These are phyloP conservation scores for Funneliformis caledonium DNA, from an alignment of 371 early-diverging fungal species.

Conservation along the genomic window DNA sequence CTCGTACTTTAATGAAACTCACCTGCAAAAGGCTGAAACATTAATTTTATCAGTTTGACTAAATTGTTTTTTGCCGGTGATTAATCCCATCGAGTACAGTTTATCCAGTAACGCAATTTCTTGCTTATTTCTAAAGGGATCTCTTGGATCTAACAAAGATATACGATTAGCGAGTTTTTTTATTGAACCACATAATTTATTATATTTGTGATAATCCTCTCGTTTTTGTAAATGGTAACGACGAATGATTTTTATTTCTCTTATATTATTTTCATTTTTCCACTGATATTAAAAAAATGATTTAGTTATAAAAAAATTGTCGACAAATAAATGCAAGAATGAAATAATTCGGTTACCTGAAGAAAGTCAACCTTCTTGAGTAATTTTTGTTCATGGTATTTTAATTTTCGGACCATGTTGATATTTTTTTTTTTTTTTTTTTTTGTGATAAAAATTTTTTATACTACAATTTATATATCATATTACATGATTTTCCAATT, in stretches of 20 bases:
- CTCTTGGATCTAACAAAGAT: conserved; percentile 87
- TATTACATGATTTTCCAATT: too few relatives aligned
- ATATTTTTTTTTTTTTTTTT: background rate
- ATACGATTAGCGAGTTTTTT: conserved; percentile 88
- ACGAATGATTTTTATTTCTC: conserved; percentile 92
- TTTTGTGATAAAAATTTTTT: background rate
- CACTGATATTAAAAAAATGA: conserved; percentile 53
- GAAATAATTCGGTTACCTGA: conserved; percentile 49
- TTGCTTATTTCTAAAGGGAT: conserved; percentile 81
- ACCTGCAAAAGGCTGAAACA: conserved; percentile 90
- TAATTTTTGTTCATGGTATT: conserved; percentile 98
- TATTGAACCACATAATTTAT: conserved; percentile 87
- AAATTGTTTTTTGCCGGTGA: conserved; percentile 84
- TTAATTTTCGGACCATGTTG: conserved; percentile 78
- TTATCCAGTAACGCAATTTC: conserved; percentile 88
- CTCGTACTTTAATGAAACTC: conserved; percentile 27
- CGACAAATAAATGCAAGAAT: background rate
- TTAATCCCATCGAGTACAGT: conserved; percentile 91
- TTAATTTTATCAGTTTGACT: conserved; percentile 89
- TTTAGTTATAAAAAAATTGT: background rate
- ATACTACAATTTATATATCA: too few relatives aligned
- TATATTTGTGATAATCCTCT: conserved; percentile 97
- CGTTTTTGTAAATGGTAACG: conserved; percentile 92
- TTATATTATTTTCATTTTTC: conserved; percentile 90
- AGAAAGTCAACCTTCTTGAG: conserved; percentile 98